phyloP scores from a whole-genome alignment of 768 basidiomycete species.

The Cubamyces lactineus region DNA sequence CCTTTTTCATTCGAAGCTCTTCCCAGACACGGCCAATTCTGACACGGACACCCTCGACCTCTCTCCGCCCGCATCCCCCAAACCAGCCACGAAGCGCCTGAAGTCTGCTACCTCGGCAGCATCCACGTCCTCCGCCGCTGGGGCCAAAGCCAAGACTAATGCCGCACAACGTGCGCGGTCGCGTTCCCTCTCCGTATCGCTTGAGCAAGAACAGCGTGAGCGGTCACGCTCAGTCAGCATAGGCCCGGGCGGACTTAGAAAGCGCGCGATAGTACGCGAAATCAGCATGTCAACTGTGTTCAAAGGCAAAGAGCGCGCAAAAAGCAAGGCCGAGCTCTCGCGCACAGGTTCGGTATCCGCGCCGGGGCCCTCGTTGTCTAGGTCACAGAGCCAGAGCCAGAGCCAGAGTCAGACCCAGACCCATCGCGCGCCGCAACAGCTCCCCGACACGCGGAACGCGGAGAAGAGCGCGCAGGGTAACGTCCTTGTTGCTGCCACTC shows the following conservation, averaged over 20 bases:
- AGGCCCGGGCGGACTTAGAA: constrained; percentile 43
- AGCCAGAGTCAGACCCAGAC: constrained; percentile 10
- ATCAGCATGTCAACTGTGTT: constrained; percentile 79
- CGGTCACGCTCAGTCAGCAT: constrained; percentile 39
- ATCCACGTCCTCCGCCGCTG: constrained; percentile 2
- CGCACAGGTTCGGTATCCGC: constrained; percentile 6
- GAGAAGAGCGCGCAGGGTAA: constrained; percentile 34
- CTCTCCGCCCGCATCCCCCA: constrained; percentile 29
- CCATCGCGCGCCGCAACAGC: background rate
- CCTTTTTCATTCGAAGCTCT: constrained; percentile 68
- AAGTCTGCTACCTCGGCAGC: constrained; percentile 15
- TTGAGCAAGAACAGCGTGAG: constrained; percentile 60
- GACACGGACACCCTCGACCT: constrained; percentile 33
- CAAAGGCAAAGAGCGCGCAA: constrained; percentile 42
- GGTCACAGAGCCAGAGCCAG: constrained; percentile 17
- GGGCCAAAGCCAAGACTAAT: constrained; percentile 1
- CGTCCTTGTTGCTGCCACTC: constrained; percentile 60
- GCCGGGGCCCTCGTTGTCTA: constrained; percentile 9
- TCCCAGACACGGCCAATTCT: constrained; percentile 63
- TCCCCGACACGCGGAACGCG: background rate
- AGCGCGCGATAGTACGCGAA: constrained; percentile 64
- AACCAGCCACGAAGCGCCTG: constrained; percentile 17
- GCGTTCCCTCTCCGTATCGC: constrained; percentile 59
- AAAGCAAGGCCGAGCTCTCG: constrained; percentile 11
- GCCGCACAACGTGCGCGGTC: constrained; percentile 31